Evolutionary conservation across 2,329 filamentous ascomycete species (phyloP).

Genomic region (Coniochaeta pulveracea): DNA sequence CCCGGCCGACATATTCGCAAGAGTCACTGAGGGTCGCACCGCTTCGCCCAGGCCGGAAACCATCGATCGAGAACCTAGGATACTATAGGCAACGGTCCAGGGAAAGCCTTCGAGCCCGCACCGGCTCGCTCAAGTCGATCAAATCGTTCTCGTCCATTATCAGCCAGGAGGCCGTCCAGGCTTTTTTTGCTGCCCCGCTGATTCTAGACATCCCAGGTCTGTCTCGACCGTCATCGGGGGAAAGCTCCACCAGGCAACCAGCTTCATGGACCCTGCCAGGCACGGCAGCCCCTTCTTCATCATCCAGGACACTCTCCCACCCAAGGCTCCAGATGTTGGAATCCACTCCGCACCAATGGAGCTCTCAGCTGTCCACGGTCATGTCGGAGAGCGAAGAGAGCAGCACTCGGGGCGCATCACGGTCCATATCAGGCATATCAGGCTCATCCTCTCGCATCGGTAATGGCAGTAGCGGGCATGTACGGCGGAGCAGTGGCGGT

Average conservation of each 20-base stretch:
- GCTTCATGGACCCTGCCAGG: conserved; percentile 15
- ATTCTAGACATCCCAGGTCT: conserved; percentile 24
- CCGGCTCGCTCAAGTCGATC: conserved; percentile 29
- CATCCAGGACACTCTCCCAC: conserved; percentile 12
- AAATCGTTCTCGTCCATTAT: conserved; percentile 45
- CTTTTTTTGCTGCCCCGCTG: conserved; percentile 25
- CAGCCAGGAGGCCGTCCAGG: conserved; percentile 32
- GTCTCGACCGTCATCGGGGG: conserved; percentile 11
- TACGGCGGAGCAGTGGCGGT: conserved; percentile 34
- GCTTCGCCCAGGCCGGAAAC: conserved; percentile 33
- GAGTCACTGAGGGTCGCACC: conserved; percentile 50
- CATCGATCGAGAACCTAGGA: conserved; percentile 35
- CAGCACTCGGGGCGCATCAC: conserved; percentile 35
- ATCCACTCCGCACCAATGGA: conserved; percentile 46
- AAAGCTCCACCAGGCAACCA: conserved; percentile 6
- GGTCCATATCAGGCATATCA: conserved; percentile 32
- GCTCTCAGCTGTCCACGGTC: conserved; percentile 52
- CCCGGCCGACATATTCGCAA: conserved; percentile 41
- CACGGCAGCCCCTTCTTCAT: conserved; percentile 16
- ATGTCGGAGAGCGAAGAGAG: conserved; percentile 47
- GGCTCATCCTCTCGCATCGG: conserved; percentile 5
- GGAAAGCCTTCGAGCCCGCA: conserved; percentile 38
- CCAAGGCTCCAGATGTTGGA: conserved; percentile 32
- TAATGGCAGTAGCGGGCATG: conserved; percentile 7
- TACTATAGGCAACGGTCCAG: conserved; percentile 38